Evolutionary conservation across 495 filamentous ascomycete species (phyloP), one percentile per base, ranked within the genome.

Genomic region (Daldinia vernicosa): DNA sequence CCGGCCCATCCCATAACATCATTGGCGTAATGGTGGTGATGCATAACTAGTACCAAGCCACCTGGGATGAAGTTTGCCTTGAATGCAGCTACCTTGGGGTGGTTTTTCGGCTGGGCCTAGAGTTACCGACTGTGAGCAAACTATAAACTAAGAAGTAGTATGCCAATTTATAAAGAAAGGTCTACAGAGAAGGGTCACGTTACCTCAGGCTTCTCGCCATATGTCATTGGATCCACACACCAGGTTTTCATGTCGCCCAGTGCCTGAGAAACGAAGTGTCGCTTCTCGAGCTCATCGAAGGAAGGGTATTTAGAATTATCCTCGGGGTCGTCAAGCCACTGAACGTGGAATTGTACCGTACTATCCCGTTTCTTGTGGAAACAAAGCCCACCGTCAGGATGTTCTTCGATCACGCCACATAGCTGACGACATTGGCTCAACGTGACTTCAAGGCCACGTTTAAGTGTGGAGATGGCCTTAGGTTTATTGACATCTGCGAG

Each of bases 401-500:
- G 59, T 57, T 79, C 78, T 61, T 84, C 80, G 17, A 84, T 76
- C 22, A 69, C 77, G 27, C 82, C 80, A 22, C 78, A 79, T 12
- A 84, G 60, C 56, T 83, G 79, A 8, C 82, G 67, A 22, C 64
- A 70, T 62, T 84, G 81, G 47, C 70, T 72, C 6, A 84, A 68
- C 0, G 79, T 82, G 6, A 68, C 52, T 59, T 81, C 77, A 22
- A 84, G 76, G 33, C 79, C 79, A 6, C 58, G 45, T 30, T 75
- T 75, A 37, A 83, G 67, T 6, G 74, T 62, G 1, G 74, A 65
- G 8, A 76, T 63, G 0, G 59, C 71, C 7, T 50, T 71, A 30
- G 53, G 32, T 60, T 76, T 80, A 35, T 76, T 68, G 1, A 53
- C 68, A 54, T 81, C 78, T 2, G 72, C 45, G 5, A 82, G 56